A percentile compares a stretch with the other conserved stretches of the same genome.
Evolutionary conservation across 2,329 filamentous ascomycete genomes (phyloP).

Genomic region (Penicillium fuscoglaucum): DNA sequence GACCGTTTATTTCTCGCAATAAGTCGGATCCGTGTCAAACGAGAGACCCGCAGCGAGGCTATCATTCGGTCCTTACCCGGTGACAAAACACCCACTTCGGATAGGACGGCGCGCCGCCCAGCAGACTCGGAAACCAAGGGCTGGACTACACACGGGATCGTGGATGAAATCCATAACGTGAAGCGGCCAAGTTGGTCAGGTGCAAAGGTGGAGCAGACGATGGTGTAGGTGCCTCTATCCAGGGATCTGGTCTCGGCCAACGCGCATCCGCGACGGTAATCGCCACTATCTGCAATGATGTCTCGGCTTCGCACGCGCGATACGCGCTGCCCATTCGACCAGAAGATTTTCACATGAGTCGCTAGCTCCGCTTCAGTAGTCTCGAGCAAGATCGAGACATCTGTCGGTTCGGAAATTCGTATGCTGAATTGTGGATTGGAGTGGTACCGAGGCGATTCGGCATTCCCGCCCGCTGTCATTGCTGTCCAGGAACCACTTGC

Average conservation of each 20-base stretch:
- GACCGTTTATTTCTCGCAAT: conserved; percentile 52
- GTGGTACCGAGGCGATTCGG: conserved; percentile 73
- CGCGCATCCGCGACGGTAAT: conserved; percentile 80
- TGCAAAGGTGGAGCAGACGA: conserved; percentile 90
- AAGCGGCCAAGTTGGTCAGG: conserved; percentile 74
- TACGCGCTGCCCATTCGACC: conserved; percentile 71
- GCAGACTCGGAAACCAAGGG: conserved; percentile 72
- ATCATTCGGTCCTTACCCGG: conserved; percentile 56
- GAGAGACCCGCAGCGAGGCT: conserved; percentile 50
- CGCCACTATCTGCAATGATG: conserved; percentile 78
- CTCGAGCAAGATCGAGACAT: conserved; percentile 73
- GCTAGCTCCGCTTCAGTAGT: conserved; percentile 66
- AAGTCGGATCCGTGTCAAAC: conserved; percentile 64
- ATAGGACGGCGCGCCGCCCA: conserved; percentile 64
- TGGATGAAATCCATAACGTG: conserved; percentile 70
- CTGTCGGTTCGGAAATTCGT: conserved; percentile 54
- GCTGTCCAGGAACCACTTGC: conserved; percentile 70
- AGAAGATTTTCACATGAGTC: conserved; percentile 81
- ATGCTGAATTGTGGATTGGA: conserved; percentile 85
- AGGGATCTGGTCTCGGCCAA: conserved; percentile 63
- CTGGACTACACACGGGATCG: conserved; percentile 53
- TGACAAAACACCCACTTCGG: conserved; percentile 50
- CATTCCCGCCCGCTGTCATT: conserved; percentile 80
- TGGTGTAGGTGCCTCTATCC: conserved; percentile 74
- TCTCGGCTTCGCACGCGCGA: conserved; percentile 69